These are phyloP conservation scores for Naematelia aurantialba DNA, from an alignment of 768 basidiomycete genomes.

Conservation along the genomic window DNA sequence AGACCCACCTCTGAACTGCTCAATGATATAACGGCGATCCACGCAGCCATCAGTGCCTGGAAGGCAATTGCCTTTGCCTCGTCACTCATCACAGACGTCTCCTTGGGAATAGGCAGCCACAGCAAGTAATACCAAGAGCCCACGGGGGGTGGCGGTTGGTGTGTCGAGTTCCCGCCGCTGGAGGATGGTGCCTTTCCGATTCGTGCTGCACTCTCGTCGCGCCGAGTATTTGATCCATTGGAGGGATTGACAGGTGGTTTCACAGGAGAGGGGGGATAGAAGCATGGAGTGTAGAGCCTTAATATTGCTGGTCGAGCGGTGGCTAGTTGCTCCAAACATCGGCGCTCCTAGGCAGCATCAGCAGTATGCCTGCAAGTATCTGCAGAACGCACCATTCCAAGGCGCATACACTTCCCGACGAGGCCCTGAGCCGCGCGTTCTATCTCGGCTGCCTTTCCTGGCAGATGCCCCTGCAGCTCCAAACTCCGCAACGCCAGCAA, in stretches of 20 bases:
- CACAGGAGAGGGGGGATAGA: neutral
- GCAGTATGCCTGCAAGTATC: neutral
- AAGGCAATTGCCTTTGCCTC: slow-evolving; percentile 11
- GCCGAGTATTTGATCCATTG: no score
- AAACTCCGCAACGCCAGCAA: slow-evolving; percentile 25
- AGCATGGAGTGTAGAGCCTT: neutral
- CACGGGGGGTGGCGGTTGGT: slow-evolving; percentile 3
- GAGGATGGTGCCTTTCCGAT: neutral
- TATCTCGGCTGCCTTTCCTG: slow-evolving; percentile 25
- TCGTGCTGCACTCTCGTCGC: no score
- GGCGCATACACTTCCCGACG: slow-evolving; percentile 15
- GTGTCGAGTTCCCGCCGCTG: no score
- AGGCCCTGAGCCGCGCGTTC: slow-evolving; percentile 27
- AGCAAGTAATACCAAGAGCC: slow-evolving; percentile 16
- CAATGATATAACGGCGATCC: slow-evolving; percentile 16
- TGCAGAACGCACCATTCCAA: slow-evolving; percentile 34
- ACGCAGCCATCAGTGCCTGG: slow-evolving; percentile 18
- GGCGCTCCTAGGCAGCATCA: slow-evolving; percentile 15
- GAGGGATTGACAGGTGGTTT: neutral
- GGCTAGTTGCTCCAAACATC: slow-evolving; percentile 19
- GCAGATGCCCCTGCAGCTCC: slow-evolving; percentile 18
- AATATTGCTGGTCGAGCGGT: slow-evolving; percentile 12
- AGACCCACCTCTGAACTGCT: slow-evolving; percentile 8
- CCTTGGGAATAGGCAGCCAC: slow-evolving; percentile 11
- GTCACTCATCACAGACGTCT: slow-evolving; percentile 9